Evolutionary conservation across 495 filamentous ascomycete species (phyloP).

Genomic region (Penicillium samsonianum): DNA sequence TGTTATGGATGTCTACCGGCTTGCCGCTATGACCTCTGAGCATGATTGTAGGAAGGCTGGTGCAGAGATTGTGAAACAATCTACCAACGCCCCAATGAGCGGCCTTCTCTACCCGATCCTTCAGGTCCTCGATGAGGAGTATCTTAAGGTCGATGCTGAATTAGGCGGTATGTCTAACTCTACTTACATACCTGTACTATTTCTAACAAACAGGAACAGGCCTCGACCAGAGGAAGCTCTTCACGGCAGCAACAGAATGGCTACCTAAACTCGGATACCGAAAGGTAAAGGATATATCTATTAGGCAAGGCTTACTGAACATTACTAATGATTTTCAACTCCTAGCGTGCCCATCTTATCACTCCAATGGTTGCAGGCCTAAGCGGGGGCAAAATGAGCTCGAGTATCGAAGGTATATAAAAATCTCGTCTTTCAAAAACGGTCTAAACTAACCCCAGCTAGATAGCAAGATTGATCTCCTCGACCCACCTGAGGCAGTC

Average conservation of each 20-base stretch:
- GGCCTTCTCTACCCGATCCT: conserved; percentile 71
- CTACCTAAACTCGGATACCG: conserved; percentile 48
- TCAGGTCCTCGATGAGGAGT: conserved; percentile 89
- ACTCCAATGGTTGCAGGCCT: conserved; percentile 90
- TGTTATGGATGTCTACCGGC: conserved; percentile 44
- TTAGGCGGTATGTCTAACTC: conserved; percentile 51
- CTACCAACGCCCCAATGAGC: conserved; percentile 8
- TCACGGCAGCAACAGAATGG: conserved; percentile 68
- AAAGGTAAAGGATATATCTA: conserved; percentile 37
- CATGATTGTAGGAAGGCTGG: conserved; percentile 54
- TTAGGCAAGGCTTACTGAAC: not conserved
- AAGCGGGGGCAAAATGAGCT: conserved; percentile 78
- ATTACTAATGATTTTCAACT: not conserved
- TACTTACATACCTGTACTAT: not conserved
- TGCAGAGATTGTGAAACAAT: conserved; percentile 9
- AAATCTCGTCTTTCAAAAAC: not conserved
- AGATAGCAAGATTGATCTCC: conserved; percentile 76
- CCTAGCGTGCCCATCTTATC: conserved; percentile 76
- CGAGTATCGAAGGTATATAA: conserved; percentile 45
- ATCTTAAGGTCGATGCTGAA: conserved; percentile 81
- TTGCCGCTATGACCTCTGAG: conserved; percentile 30
- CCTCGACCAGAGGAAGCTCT: conserved; percentile 85
- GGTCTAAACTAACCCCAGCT: conserved; percentile 18
- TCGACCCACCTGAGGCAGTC: conserved; percentile 72
- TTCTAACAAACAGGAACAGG: not conserved